Conservation (phyloP, 441 rosid genomes). For the Kokia cookei region DNA sequence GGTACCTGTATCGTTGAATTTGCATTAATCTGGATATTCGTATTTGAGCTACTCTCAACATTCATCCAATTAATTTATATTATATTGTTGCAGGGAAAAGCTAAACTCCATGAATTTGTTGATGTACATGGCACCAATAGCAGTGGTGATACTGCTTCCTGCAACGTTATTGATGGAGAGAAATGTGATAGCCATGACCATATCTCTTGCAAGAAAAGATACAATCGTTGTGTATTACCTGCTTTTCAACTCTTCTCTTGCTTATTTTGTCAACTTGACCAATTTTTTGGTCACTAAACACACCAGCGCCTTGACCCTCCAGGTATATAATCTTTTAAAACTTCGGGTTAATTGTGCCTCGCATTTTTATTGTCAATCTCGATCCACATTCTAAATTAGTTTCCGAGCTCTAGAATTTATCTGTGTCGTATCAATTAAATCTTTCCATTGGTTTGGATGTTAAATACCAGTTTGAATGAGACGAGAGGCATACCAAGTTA, state of each 20-base stretch:
- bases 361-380: too few relatives aligned
- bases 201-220: conserved; percentile 24
- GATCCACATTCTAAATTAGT: too few relatives aligned
- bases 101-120: conserved; percentile 29
- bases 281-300: conserved; percentile 34
- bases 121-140: conserved; percentile 26
- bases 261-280: conserved; percentile 33
- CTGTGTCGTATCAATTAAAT: too few relatives aligned
- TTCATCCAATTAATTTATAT: background rate
- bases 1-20: too few relatives aligned
- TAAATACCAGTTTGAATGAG: too few relatives aligned
- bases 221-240: conserved; percentile 22
- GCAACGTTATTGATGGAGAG: conserved; percentile 23
- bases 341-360: too few relatives aligned
- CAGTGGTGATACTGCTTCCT: conserved; percentile 23
- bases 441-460: too few relatives aligned
- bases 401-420: too few relatives aligned
- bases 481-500: too few relatives aligned
- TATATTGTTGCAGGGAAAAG: conserved; percentile 24
- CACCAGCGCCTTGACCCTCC: conserved; percentile 34
- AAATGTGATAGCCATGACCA: conserved; percentile 15
- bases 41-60: background rate
- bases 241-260: conserved; percentile 28
- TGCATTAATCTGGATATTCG: too few relatives aligned
- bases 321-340: conserved; percentile 11